Evolutionary conservation across 2,329 filamentous ascomycete genomes (phyloP).

Genomic region (Hymenoscyphus linearis): DNA sequence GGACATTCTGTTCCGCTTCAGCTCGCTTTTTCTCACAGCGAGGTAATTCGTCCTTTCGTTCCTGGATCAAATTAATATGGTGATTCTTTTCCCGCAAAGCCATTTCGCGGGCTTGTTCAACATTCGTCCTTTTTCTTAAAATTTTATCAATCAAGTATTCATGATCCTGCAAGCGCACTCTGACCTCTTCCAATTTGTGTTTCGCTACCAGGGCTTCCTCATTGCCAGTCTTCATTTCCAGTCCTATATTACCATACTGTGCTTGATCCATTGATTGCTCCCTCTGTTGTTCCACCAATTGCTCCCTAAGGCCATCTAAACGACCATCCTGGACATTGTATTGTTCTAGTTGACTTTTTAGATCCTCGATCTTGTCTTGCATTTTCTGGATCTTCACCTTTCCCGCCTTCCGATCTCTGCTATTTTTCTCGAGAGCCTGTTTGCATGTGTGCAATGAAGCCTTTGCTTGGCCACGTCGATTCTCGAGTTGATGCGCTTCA

Average conservation of each 20-base stretch:
- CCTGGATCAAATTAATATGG: conserved; percentile 47
- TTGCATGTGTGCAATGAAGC: conserved; percentile 43
- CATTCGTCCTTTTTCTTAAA: conserved; percentile 45
- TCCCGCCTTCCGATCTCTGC: conserved; percentile 42
- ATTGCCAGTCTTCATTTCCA: conserved; percentile 46
- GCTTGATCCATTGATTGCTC: conserved; percentile 44
- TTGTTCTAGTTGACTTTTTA: conserved; percentile 57
- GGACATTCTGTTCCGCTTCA: conserved; percentile 42
- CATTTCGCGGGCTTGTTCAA: conserved; percentile 45
- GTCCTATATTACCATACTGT: conserved; percentile 48
- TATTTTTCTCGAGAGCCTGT: conserved; percentile 45
- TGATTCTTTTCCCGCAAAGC: conserved; percentile 58
- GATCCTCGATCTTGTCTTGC: conserved; percentile 50
- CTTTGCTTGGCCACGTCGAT: conserved; percentile 32
- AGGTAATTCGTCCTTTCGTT: conserved; percentile 41
- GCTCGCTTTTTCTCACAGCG: conserved; percentile 44
- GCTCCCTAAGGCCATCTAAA: conserved; percentile 52
- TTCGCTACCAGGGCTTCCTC: conserved; percentile 33
- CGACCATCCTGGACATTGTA: conserved; percentile 64
- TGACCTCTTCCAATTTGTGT: conserved; percentile 35
- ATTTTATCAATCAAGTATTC: conserved; percentile 48
- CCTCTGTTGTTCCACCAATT: conserved; percentile 48
- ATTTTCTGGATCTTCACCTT: conserved; percentile 52
- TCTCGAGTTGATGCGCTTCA: conserved; percentile 47
- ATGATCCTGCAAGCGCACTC: conserved; percentile 33